These are phyloP conservation scores for Melastoma malabathricum DNA, from an alignment of 345 rosid species.

Conservation along the genomic window DNA sequence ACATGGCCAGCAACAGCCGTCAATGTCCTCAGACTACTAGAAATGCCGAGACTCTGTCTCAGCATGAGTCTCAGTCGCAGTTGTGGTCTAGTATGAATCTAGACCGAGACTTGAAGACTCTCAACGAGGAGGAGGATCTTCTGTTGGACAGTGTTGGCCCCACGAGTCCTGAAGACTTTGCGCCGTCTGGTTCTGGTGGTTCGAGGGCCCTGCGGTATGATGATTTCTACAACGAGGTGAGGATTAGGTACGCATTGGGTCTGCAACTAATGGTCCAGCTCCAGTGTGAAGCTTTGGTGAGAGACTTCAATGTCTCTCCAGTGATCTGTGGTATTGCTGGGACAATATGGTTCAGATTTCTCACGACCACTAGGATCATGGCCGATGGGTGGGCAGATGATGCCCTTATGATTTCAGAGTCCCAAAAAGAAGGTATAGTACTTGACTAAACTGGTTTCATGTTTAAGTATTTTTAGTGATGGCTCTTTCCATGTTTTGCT, in stretches of 20 bases:
- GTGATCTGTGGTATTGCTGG: conserved; percentile 52
- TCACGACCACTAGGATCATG: conserved; percentile 36
- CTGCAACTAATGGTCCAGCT: conserved; percentile 51
- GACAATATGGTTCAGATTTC: conserved; percentile 39
- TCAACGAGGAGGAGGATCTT: conserved; percentile 10
- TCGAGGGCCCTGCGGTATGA: conserved; percentile 20
- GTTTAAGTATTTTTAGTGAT: background rate
- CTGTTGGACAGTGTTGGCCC: conserved; percentile 20
- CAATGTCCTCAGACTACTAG: conserved; percentile 7
- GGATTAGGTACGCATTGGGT: conserved; percentile 58
- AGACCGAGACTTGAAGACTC: background rate
- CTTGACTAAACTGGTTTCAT: background rate
- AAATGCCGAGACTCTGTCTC: conserved; percentile 12
- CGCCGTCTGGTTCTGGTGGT: conserved; percentile 3
- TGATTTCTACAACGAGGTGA: conserved; percentile 49
- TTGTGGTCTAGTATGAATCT: conserved; percentile 31
- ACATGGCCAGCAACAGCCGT: conserved; percentile 26
- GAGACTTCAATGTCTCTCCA: conserved; percentile 40
- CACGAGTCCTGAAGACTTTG: conserved; percentile 39
- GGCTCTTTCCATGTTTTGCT: background rate
- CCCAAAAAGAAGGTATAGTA: conserved; percentile 21
- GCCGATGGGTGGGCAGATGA: conserved; percentile 52
- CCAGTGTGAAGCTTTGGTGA: conserved; percentile 65
- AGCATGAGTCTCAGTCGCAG: conserved; percentile 16
- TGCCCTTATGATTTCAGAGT: conserved; percentile 37